Conservation (phyloP, 495 filamentous ascomycete genomes). For the Neurospora sp. region DNA sequence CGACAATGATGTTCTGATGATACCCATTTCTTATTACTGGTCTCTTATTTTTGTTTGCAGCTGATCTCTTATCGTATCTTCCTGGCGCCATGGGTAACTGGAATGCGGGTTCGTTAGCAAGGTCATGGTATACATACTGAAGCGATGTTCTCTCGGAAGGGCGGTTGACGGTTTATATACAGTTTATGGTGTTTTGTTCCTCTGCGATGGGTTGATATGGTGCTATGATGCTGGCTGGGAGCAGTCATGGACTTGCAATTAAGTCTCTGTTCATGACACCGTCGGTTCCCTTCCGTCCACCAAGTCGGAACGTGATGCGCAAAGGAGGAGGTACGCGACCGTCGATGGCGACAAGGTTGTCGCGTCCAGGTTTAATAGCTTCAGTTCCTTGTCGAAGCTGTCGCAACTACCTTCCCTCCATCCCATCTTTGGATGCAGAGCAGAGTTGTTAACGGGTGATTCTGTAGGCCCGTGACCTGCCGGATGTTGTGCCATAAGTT, state of each 20-base stretch:
- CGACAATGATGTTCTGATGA: slow-evolving; percentile 10
- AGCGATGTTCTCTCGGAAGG: background rate
- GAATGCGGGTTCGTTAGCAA: background rate
- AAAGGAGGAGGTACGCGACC: background rate
- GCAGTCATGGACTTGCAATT: background rate
- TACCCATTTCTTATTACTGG: slow-evolving; percentile 3
- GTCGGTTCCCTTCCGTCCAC: background rate
- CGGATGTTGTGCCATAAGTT: background rate
- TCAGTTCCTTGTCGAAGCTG: background rate
- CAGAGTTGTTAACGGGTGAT: background rate
- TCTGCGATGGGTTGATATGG: background rate
- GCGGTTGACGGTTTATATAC: background rate
- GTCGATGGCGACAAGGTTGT: background rate
- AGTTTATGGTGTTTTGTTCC: background rate
- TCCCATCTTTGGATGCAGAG: background rate
- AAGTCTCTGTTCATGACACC: background rate
- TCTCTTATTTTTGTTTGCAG: background rate
- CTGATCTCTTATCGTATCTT: background rate
- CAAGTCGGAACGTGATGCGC: background rate
- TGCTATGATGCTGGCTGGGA: background rate
- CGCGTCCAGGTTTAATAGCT: background rate
- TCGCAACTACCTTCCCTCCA: background rate
- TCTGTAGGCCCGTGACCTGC: background rate
- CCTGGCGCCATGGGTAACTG: background rate
- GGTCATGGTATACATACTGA: background rate